Evolutionary conservation across 768 basidiomycete species (phyloP).

Genomic region (Tylopilus balloui): DNA sequence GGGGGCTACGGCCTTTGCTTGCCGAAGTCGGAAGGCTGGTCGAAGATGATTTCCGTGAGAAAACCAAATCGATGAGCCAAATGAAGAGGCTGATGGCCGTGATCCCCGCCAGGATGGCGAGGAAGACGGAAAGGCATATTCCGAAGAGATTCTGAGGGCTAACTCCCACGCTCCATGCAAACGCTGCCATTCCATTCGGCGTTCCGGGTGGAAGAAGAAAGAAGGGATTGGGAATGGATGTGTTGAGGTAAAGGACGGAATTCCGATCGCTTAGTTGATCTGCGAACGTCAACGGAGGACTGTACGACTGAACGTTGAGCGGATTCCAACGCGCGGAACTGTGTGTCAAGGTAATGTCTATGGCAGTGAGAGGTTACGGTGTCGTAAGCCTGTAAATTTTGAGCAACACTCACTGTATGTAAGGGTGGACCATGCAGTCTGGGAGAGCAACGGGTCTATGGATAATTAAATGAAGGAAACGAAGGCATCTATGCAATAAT

Average conservation of each 20-base stretch:
- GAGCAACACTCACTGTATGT: constrained; percentile 53
- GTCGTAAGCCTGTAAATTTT: constrained; percentile 9
- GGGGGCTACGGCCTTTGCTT: constrained; percentile 35
- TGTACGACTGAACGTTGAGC: constrained; percentile 49
- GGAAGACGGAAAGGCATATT: constrained; percentile 78
- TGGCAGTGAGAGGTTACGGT: constrained; percentile 2
- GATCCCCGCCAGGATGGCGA: constrained; percentile 70
- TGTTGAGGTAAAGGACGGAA: constrained; percentile 77
- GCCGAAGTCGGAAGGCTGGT: constrained; percentile 17
- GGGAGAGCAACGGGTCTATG: constrained; percentile 83
- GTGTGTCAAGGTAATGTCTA: constrained; percentile 72
- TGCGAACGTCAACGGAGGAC: constrained; percentile 65
- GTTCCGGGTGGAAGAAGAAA: constrained; percentile 65
- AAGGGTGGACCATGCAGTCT: constrained; percentile 85
- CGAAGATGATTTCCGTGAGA: constrained; percentile 25
- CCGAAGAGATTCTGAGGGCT: constrained; percentile 78
- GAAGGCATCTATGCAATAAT: not conserved
- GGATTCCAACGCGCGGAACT: constrained; percentile 64
- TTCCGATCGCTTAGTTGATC: constrained; percentile 65
- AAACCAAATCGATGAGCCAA: constrained; percentile 65
- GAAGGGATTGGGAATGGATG: constrained; percentile 61
- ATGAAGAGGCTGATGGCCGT: constrained; percentile 64
- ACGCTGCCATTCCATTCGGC: constrained; percentile 66
- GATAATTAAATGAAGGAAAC: constrained; percentile 13
- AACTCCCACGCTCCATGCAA: constrained; percentile 81